phyloP scores from a whole-genome alignment of 2,329 filamentous ascomycete genomes.

The Westerdykella ornata region DNA sequence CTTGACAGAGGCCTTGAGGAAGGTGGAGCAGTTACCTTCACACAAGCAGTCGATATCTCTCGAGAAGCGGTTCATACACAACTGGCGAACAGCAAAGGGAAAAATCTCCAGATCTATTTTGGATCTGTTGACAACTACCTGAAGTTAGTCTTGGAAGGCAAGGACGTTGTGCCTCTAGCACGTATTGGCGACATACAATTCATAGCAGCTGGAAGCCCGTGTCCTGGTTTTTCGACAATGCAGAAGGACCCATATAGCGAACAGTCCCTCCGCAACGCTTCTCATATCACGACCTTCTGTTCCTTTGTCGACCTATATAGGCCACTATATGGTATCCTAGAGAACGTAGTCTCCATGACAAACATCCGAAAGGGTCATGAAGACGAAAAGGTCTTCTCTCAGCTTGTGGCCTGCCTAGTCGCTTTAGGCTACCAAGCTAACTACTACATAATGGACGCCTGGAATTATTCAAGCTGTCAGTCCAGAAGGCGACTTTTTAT shows the following conservation, averaged over 20 bases:
- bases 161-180: constrained; percentile 45
- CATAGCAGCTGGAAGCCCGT: constrained; percentile 68
- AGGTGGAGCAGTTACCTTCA: constrained; percentile 57
- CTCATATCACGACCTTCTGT: constrained; percentile 68
- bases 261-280: constrained; percentile 61
- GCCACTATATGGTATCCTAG: constrained; percentile 67
- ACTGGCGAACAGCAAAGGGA: constrained; percentile 54
- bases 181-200: constrained; percentile 59
- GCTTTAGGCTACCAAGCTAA: constrained; percentile 71
- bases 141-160: constrained; percentile 47
- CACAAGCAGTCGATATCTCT: constrained; percentile 62
- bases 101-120: constrained; percentile 50
- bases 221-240: constrained; percentile 64
- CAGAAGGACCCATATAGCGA: constrained; percentile 53
- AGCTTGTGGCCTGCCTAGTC: constrained; percentile 65
- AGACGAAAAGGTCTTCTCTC: constrained; percentile 61
- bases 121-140: constrained; percentile 69
- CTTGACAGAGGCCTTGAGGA: constrained; percentile 72
- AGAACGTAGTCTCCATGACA: constrained; percentile 68
- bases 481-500: constrained; percentile 63
- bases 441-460: constrained; percentile 62
- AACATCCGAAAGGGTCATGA: constrained; percentile 40
- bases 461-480: constrained; percentile 62
- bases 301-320: constrained; percentile 68
- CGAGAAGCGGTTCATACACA: constrained; percentile 63